Conservation (phyloP, 2,329 filamentous ascomycete genomes). For the Aspergillus aculeatinus region DNA sequence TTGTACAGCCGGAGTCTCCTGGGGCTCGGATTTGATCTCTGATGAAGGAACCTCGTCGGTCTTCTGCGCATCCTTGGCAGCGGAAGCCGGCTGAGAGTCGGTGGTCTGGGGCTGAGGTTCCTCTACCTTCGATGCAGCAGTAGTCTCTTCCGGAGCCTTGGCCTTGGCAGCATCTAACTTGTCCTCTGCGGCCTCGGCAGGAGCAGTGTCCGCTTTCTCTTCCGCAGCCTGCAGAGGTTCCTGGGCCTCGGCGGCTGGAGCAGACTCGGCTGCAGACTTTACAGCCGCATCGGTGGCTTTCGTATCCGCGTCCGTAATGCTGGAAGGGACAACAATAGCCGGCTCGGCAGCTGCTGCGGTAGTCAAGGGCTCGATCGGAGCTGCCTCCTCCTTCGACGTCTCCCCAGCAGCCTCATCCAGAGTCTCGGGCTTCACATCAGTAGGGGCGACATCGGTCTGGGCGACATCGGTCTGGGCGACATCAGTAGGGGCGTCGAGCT, state of each 20-base stretch:
- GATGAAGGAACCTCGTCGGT: not conserved
- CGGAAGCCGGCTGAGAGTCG: conserved; percentile 14
- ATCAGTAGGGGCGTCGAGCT: not conserved
- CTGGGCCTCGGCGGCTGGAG: conserved; percentile 1
- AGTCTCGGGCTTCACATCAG: not conserved
- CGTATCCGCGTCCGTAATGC: not conserved
- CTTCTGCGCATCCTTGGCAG: conserved; percentile 11
- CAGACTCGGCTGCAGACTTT: not conserved
- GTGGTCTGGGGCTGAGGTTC: conserved; percentile 1
- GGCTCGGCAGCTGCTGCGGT: not conserved
- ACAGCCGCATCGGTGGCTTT: not conserved
- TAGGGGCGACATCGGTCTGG: not conserved
- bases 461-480: too few relatives aligned
- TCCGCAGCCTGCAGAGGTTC: conserved; percentile 9
- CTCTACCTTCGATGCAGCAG: conserved; percentile 12
- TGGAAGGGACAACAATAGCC: not conserved
- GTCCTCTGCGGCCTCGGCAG: conserved; percentile 12
- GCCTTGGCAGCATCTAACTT: conserved; percentile 15
- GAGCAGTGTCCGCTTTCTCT: conserved; percentile 16
- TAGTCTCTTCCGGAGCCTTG: conserved; percentile 16
- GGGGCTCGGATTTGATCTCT: not conserved
- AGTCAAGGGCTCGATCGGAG: not conserved
- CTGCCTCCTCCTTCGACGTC: not conserved
- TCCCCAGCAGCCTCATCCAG: not conserved
- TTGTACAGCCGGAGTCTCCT: conserved; percentile 1